Evolutionary conservation across 768 basidiomycete genomes (phyloP), one percentile per base, ranked within the genome.

Genomic region (Pulveroboletus sp.): DNA sequence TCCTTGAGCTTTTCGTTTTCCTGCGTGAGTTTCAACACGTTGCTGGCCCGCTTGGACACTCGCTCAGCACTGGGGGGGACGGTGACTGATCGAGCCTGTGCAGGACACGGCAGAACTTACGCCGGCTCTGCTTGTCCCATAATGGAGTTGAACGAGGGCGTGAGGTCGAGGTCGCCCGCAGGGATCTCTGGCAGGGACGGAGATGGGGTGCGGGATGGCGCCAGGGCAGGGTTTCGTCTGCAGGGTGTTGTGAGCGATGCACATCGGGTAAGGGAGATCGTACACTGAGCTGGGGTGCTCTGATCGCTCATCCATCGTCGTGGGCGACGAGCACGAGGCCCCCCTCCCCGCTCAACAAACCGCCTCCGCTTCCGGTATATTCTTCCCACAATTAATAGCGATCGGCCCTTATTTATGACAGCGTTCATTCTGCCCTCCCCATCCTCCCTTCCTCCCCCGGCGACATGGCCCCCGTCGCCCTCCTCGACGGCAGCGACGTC

Each of bases 1-100:
- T 77, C 83, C 68, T 85, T 82, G 52, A 91, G 71, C 66, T 82
- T 85, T 65, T 86, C 84, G 65, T 89, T 85, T 74, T 91, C 88
- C 70, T 85, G 76, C 19, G 84, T 76, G 30, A 91, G 73, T 61
- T 85, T 87, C 62, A 86, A 65, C 50, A 90, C 85, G 66, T 85
- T 89, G 59, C 83, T 86, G 35, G 81, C 82, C 53, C 88, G 81
- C 69, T 89, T 89, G 63, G 86, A 73, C 55, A 78, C 64, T 49
- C 65, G 68, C 54, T 72, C 67, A 27, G 22, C 54, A 39, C 67
- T 68, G 55, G 40, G 45, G 49, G 43, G 32, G 41, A 63, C 58
- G 59, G 61, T 70, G 63, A 70, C 57, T 59, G 59, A 65, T 64
- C 52, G 68, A 59, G 55, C 59, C 64, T 55, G 47, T 49, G 45